Percentiles rank a stretch among this genome's conserved stretches.
Conservation (phyloP, 2,329 filamentous ascomycete species). For the Meredithiella fracta region DNA sequence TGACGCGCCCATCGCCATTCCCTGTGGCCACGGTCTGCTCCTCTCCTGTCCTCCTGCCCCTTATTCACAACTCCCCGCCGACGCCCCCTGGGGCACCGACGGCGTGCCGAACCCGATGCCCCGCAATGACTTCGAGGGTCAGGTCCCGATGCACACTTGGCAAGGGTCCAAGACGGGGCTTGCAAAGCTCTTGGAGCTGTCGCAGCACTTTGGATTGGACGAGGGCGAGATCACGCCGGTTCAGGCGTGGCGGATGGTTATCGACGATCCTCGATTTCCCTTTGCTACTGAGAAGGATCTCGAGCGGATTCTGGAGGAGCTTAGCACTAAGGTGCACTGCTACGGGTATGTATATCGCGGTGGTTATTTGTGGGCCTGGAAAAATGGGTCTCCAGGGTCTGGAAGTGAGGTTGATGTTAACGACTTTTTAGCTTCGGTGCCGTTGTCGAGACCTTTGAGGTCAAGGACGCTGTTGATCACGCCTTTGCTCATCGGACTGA, state of each 20-base stretch:
- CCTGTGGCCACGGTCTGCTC: slow-evolving; percentile 88
- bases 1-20: slow-evolving; percentile 24
- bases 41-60: slow-evolving; percentile 67
- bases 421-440: slow-evolving; percentile 36
- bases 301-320: slow-evolving; percentile 51
- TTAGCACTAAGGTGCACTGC: slow-evolving; percentile 70
- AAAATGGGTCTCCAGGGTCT: not conserved
- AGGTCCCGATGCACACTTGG: slow-evolving; percentile 56
- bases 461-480: slow-evolving; percentile 59
- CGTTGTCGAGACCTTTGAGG: slow-evolving; percentile 51
- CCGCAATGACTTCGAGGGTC: slow-evolving; percentile 14
- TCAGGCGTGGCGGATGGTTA: slow-evolving; percentile 79
- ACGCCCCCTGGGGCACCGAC: slow-evolving; percentile 36
- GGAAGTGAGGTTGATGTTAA: slow-evolving; percentile 7
- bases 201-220: slow-evolving; percentile 64
- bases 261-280: slow-evolving; percentile 50
- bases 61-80: slow-evolving; percentile 31
- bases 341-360: slow-evolving; percentile 63
- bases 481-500: slow-evolving; percentile 23
- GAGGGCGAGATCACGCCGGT: slow-evolving; percentile 85
- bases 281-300: slow-evolving; percentile 56
- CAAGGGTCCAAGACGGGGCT: slow-evolving; percentile 63
- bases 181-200: slow-evolving; percentile 67
- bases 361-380: not conserved
- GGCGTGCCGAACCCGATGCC: slow-evolving; percentile 22